Conservation (phyloP, 805 yeast species). For the Yamadazyma scolyti region DNA sequence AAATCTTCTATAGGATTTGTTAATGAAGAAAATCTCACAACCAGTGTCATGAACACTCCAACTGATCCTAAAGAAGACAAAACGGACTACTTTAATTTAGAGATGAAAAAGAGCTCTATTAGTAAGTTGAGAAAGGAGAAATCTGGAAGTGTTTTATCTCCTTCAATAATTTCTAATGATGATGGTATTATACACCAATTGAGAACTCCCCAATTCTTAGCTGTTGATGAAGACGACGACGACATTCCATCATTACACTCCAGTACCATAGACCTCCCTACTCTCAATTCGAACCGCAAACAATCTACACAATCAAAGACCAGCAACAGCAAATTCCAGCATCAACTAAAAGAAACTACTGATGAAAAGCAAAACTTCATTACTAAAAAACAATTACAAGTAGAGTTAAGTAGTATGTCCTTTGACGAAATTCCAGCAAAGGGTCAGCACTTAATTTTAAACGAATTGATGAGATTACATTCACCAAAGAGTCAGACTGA, state of each 20-base stretch:
- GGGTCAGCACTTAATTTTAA: constrained; percentile 85
- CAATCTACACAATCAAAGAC: background rate
- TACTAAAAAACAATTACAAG: constrained; percentile 33
- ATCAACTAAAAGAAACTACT: background rate
- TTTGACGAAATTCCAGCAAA: constrained; percentile 89
- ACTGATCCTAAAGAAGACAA: constrained; percentile 12
- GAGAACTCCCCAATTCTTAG: constrained; percentile 30
- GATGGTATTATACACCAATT: constrained; percentile 33
- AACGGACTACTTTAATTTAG: constrained; percentile 10
- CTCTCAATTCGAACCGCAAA: constrained; percentile 5
- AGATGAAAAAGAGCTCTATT: constrained; percentile 9
- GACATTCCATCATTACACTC: constrained; percentile 12
- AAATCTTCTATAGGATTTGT: constrained; percentile 63
- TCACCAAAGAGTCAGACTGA: constrained; percentile 56
- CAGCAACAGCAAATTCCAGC: background rate
- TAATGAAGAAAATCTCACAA: constrained; percentile 32
- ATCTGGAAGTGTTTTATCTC: constrained; percentile 17
- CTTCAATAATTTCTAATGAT: constrained; percentile 33
- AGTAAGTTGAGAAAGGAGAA: constrained; percentile 1
- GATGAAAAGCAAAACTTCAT: constrained; percentile 11
- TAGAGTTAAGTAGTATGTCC: constrained; percentile 38
- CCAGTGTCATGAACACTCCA: constrained; percentile 4
- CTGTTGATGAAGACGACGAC: constrained; percentile 21
- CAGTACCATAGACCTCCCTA: constrained; percentile 10
- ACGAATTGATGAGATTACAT: constrained; percentile 71